Conservation (phyloP, 129 eudicot genomes). For the Ambrosia artemisiifolia region DNA sequence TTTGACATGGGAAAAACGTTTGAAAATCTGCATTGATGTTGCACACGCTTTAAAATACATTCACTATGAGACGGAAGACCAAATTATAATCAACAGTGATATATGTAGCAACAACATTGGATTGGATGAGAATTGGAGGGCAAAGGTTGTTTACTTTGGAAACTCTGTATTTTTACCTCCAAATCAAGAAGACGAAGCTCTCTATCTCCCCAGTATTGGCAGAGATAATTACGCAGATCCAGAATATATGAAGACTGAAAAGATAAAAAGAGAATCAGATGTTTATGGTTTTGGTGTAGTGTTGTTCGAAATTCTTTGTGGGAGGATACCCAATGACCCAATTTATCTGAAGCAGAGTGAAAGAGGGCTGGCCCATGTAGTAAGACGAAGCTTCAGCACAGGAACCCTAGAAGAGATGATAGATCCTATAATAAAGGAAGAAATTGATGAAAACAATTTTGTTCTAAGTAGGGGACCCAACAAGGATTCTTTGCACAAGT, state of each 20-base stretch:
- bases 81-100: not conserved
- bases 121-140: not conserved
- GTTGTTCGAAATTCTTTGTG: not conserved
- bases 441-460: not conserved
- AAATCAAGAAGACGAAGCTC: not conserved
- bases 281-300: not conserved
- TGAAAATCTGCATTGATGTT: no score
- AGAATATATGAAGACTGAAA: not conserved
- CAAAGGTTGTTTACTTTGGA: not conserved
- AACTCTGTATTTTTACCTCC: not conserved
- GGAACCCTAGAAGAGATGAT: not conserved
- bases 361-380: not conserved
- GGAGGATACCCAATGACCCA: not conserved
- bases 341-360: not conserved
- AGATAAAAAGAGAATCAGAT: not conserved
- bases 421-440: not conserved
- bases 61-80: no score
- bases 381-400: not conserved
- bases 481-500: not conserved
- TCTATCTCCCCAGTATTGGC: not conserved
- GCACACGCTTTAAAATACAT: no score
- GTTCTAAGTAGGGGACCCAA: not conserved
- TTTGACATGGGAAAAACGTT: no score
- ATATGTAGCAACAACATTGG: not conserved
- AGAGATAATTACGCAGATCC: not conserved